These are phyloP conservation scores for Coleophoma eucalyptorum DNA, from an alignment of 2,329 filamentous ascomycete genomes.

Conservation along the genomic window DNA sequence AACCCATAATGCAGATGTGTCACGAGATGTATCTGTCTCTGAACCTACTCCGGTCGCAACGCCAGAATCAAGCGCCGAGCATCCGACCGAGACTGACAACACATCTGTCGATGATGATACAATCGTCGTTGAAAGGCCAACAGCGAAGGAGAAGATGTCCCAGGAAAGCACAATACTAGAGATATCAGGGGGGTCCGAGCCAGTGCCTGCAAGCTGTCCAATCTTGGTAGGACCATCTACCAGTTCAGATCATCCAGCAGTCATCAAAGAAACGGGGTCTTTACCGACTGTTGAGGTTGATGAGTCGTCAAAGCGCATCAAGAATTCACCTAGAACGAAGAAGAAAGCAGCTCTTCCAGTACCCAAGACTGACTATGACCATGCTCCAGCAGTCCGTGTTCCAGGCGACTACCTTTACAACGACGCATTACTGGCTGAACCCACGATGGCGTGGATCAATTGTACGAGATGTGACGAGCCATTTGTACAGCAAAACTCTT, in stretches of 20 bases:
- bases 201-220: neutral
- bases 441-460: conserved; percentile 78
- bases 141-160: conserved; percentile 2
- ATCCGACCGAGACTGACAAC: neutral
- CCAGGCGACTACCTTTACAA: conserved; percentile 85
- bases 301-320: conserved; percentile 6
- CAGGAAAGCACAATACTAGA: conserved; percentile 11
- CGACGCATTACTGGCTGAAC: conserved; percentile 68
- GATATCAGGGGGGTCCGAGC: conserved; percentile 5
- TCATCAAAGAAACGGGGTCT: neutral
- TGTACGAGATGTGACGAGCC: conserved; percentile 78
- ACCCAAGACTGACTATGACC: conserved; percentile 18
- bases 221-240: conserved; percentile 18
- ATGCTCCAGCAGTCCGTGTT: conserved; percentile 37
- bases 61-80: conserved; percentile 10
- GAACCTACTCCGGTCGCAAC: conserved; percentile 1
- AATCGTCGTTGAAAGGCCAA: neutral
- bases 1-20: no score
- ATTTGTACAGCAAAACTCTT: conserved; percentile 87
- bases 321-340: conserved; percentile 10
- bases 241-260: conserved; percentile 14
- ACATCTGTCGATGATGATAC: conserved; percentile 2
- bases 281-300: conserved; percentile 5
- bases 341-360: conserved; percentile 7
- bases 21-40: no score